Percentiles rank a stretch among this genome's conserved stretches.
Conservation (phyloP, 352 stramenopile genomes). For the Phytopythium oedochilum region DNA sequence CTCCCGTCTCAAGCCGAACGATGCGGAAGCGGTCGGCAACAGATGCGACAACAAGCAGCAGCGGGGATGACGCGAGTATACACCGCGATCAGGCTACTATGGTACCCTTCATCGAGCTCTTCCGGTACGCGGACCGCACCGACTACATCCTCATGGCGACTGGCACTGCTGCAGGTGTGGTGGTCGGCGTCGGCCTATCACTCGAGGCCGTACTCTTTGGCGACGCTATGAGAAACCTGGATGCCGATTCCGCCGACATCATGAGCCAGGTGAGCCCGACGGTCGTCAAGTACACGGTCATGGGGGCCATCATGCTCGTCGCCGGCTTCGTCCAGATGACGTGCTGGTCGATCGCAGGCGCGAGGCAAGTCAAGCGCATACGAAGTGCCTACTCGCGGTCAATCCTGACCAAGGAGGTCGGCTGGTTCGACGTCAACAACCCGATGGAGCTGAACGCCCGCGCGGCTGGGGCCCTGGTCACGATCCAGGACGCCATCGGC, state of each 20-base stretch:
- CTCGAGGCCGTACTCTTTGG: conserved; percentile 32
- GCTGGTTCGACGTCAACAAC: conserved; percentile 39
- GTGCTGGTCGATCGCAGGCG: conserved; percentile 43
- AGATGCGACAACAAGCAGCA: background rate
- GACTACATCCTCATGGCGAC: conserved; percentile 21
- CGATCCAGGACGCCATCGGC: conserved; percentile 45
- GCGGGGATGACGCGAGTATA: background rate
- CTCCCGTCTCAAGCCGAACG: background rate
- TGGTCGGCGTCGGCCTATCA: conserved; percentile 12
- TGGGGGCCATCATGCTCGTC: conserved; percentile 30
- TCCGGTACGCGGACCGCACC: conserved; percentile 17
- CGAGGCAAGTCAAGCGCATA: conserved; percentile 40
- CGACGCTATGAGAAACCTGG: conserved; percentile 8
- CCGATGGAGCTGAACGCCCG: conserved; percentile 27
- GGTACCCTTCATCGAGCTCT: conserved; percentile 16
- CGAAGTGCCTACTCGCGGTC: conserved; percentile 30
- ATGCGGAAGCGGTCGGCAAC: background rate
- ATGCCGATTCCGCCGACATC: conserved; percentile 10
- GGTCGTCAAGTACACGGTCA: conserved; percentile 10
- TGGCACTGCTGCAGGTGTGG: conserved; percentile 11
- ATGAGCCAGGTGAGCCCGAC: conserved; percentile 3
- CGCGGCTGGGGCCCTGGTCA: conserved; percentile 26
- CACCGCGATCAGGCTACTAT: no score
- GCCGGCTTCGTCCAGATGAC: conserved; percentile 18
- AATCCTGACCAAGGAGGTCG: conserved; percentile 40